Evolutionary conservation across 1,284 basidiomycete genomes (phyloP).

Genomic region (Mycocalia duriaeana): DNA sequence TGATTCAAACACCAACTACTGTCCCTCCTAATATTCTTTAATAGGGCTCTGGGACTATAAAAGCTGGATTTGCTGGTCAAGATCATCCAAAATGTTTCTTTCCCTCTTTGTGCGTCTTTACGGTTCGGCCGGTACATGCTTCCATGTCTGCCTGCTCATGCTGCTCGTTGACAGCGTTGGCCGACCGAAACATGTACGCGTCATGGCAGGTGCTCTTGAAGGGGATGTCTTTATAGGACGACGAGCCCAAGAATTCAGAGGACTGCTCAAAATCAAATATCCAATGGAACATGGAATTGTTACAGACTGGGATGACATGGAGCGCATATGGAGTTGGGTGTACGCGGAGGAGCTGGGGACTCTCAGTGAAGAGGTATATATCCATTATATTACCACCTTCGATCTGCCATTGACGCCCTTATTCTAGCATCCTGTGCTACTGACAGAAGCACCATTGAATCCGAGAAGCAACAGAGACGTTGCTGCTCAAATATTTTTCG

Average conservation of each 20-base stretch:
- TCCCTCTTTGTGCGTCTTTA: constrained; percentile 85
- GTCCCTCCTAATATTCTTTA: constrained; percentile 16
- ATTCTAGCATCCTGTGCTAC: constrained; percentile 85
- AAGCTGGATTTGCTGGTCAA: constrained; percentile 95
- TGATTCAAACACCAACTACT: constrained; percentile 7
- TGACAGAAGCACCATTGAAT: constrained; percentile 94
- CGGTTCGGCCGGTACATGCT: constrained; percentile 29
- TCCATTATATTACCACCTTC: constrained; percentile 13
- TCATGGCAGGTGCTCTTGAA: constrained; percentile 94
- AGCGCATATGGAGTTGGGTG: constrained; percentile 95
- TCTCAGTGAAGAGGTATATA: constrained; percentile 86
- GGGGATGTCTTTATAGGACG: constrained; percentile 92
- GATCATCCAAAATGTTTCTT: constrained; percentile 99
- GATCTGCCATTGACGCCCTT: constrained; percentile 9
- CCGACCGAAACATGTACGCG: constrained; percentile 89
- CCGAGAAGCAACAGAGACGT: constrained; percentile 91
- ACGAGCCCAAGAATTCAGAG: constrained; percentile 90
- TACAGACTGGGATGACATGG: constrained; percentile 98
- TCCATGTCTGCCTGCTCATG: constrained; percentile 22
- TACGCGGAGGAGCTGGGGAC: constrained; percentile 94
- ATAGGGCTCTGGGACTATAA: constrained; percentile 94
- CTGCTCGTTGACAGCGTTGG: constrained; percentile 64
- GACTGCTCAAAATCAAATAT: constrained; percentile 93
- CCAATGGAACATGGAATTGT: constrained; percentile 97
- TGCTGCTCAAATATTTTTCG: constrained; percentile 97